Evolutionary conservation across 257 asterid species (phyloP), one percentile per base, ranked within the genome.

Genomic region (Rehmannia glutinosa): DNA sequence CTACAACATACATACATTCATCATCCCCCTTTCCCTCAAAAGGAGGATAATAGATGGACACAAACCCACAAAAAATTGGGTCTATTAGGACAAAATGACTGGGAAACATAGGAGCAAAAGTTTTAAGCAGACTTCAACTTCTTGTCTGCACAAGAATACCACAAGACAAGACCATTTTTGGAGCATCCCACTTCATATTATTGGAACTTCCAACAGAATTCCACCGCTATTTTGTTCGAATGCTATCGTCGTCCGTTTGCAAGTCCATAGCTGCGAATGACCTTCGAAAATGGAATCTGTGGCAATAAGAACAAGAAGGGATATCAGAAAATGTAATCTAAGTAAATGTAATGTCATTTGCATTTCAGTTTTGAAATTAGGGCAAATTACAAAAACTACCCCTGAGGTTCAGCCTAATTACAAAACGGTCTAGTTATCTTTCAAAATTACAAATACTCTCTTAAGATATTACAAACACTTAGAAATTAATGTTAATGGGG

Each of bases 1-100:
- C 88, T 85, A 82, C 96, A n/a, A 91, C 88, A 83, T 85, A 88
- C 89, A 82, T 73, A 69, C 82, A 85, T 70, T 87, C 92, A 86
- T 82, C 88, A 64, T 52, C 85, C 79, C 77, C 85, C 85, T 82
- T 85, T 80, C 82, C 82, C 79, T 59, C 42, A 69, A 83, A 83
- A 55, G 5, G 68, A n/a, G 83, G 69, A 42, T 76, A n/a, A n/a
- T 51, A 67, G 71, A 54, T 80, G 83, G 83, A 77, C 87, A 75
- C 87, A 61, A 54, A 32, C 96, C 92, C 91, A 79, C 78, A 71
- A 81, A 86, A 81, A 74, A 24, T 72, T 73, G 89, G 87, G 81
- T 35, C 79, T 75, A 81, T 71, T 60, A 82, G 64, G 41, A 73
- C 76, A 78, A 68, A 62, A 70, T 71, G 65, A 77, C 80, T 46